Base-by-base conservation (phyloP, 192 early-diverging fungal genomes). In the Thamnidium elegans region DNA sequence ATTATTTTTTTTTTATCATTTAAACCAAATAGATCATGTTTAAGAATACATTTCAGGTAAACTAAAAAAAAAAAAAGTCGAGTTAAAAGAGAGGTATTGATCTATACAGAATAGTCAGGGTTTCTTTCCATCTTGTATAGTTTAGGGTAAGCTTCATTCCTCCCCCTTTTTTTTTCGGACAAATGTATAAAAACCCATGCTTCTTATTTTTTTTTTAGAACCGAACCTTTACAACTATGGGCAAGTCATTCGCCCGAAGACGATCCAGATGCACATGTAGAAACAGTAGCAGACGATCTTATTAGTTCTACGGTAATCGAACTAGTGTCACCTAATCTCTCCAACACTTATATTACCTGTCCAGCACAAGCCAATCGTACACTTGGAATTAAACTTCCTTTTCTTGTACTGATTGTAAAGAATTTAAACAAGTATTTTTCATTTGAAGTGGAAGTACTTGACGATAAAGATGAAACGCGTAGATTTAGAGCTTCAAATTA, bases 301-400 rank as follows among this genome's bases (percentile, higher is more conserved):
- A 90, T 95, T 52, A 87, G 89, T 61, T 92, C 90, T 19, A 81
- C 83, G 11, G 92, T 94, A 7, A 73, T 94, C 13, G 93, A 95
- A 67, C 80, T 95, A 55, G 64, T 88, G 32, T 91, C 91, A 44
- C 77, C 89, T 20, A 85, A 94, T 55, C 80, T 98, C 14, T 81
- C 89, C 0, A 81, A 86, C 21, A 95, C 94, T n/a, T 96, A 87
- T 68, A 94, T 98, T 53, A 90, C 87, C 6, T 94, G 91, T 54
- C 96, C 94, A 17, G 78, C 84, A 7, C 79, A 82, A 51, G 77
- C 80, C 14, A 83, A 90, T 26, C 73, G 88, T 23, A 91, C 92
- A 0, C 82, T 98, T 7, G 96, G 94, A 1, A 94, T 96, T 76
- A 95, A 92, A 67, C 78, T 96, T 31, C 96, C 94, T 0, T 93